Percentiles rank a stretch among this genome's conserved stretches.
phyloP scores from a whole-genome alignment of 1,284 basidiomycete genomes.

The Mycosarcoma maydis region DNA sequence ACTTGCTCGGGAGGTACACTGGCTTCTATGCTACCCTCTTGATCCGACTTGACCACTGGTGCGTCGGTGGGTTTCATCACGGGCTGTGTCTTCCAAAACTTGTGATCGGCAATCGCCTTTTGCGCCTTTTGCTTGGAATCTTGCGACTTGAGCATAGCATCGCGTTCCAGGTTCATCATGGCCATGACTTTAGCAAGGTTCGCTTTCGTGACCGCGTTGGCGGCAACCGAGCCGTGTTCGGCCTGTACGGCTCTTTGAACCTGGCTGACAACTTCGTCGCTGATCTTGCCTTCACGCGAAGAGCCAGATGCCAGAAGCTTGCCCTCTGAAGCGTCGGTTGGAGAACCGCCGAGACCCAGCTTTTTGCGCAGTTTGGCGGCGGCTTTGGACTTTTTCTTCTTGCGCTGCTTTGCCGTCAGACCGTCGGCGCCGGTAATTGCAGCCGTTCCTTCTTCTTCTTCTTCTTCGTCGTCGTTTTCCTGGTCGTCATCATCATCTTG shows the following conservation, averaged over 20 bases:
- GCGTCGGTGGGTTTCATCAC: slow-evolving; percentile 79
- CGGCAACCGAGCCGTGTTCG: slow-evolving; percentile 50
- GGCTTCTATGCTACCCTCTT: slow-evolving; percentile 88
- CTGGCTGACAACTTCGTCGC: slow-evolving; percentile 49
- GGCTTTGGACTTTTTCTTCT: slow-evolving; percentile 60
- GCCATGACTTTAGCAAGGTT: slow-evolving; percentile 58
- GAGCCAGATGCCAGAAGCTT: slow-evolving; percentile 34
- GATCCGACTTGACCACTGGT: slow-evolving; percentile 5
- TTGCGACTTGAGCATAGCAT: slow-evolving; percentile 53
- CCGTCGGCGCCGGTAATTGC: slow-evolving; percentile 7
- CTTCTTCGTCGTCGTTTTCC: slow-evolving; percentile 16
- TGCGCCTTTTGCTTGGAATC: slow-evolving; percentile 50
- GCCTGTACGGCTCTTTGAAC: slow-evolving; percentile 44
- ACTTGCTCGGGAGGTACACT: slow-evolving; percentile 81
- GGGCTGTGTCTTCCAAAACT: slow-evolving; percentile 71
- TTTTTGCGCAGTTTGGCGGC: slow-evolving; percentile 57
- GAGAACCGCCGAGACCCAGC: slow-evolving; percentile 34
- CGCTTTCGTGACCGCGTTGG: slow-evolving; percentile 43
- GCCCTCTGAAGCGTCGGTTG: slow-evolving; percentile 7
- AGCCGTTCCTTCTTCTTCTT: slow-evolving; percentile 5
- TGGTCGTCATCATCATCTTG: slow-evolving; percentile 20
- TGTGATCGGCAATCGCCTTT: slow-evolving; percentile 61
- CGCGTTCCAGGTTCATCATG: slow-evolving; percentile 55
- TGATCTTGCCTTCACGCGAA: slow-evolving; percentile 31
- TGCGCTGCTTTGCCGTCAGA: slow-evolving; percentile 46